phyloP scores from a whole-genome alignment of 1,284 basidiomycete genomes.

The Bjerkandera adusta region DNA sequence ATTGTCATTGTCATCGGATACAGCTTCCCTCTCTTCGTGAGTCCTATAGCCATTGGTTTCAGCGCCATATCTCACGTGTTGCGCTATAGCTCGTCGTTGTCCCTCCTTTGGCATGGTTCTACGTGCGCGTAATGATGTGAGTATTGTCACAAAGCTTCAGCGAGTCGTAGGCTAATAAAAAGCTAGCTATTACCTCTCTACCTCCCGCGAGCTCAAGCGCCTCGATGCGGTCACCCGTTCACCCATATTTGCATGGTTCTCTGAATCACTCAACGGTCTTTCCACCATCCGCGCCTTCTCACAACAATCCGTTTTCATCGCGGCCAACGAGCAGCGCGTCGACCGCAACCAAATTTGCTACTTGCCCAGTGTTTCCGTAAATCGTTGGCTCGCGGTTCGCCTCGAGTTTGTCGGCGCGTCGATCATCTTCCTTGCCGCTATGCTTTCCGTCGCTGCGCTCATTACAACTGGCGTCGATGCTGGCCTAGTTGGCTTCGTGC shows the following conservation, averaged over 20 bases:
- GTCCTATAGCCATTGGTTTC: too few species aligned
- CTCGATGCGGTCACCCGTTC: slow-evolving; percentile 89
- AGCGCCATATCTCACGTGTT: too few species aligned
- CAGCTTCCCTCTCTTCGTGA: slow-evolving; percentile 77
- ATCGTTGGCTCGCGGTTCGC: slow-evolving; percentile 79
- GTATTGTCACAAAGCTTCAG: slow-evolving; percentile 24
- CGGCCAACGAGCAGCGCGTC: slow-evolving; percentile 76
- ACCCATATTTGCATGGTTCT: slow-evolving; percentile 90
- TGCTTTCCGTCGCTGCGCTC: slow-evolving; percentile 70
- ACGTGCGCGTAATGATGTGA: slow-evolving; percentile 74
- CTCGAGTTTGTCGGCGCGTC: slow-evolving; percentile 83
- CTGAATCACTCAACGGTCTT: slow-evolving; percentile 83
- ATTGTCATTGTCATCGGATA: slow-evolving; percentile 79
- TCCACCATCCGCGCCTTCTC: slow-evolving; percentile 84
- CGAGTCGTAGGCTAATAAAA: too few species aligned
- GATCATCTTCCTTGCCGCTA: slow-evolving; percentile 77
- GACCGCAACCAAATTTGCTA: slow-evolving; percentile 87
- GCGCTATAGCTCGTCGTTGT: slow-evolving; percentile 55
- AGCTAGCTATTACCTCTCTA: slow-evolving; percentile 87
- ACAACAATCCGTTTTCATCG: slow-evolving; percentile 73
- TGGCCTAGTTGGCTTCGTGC: slow-evolving; percentile 87
- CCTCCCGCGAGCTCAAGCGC: slow-evolving; percentile 90
- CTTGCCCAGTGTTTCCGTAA: slow-evolving; percentile 68
- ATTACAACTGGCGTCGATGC: slow-evolving; percentile 79
- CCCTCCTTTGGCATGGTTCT: slow-evolving; percentile 74